Evolutionary conservation across 2,329 filamentous ascomycete genomes (phyloP), one percentile per base, ranked within the genome.

Genomic region (Alternaria brassicicola): DNA sequence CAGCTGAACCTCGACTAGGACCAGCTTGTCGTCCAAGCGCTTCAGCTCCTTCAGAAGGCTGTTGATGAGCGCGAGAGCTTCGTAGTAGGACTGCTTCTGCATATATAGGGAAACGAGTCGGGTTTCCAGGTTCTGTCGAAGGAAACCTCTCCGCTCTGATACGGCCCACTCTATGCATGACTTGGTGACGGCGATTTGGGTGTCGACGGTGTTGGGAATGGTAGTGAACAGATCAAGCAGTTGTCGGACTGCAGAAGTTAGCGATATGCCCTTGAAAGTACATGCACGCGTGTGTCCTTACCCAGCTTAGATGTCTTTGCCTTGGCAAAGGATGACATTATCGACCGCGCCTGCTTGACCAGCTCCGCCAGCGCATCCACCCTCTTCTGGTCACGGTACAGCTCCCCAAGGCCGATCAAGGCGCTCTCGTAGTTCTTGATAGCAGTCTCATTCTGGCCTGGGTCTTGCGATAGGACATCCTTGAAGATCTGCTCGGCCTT

Each of bases 131-230:
- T 96, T 97, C 83, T 99, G 95, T 68, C 95, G 93, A 70, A 99
- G 87, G 85, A 99, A 99, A 60, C 92, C 92, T 75, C 95, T 90
- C 71, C 93, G 91, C 83, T 98, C 93, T 51, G 92, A 91, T 53
- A 94, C 92, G 47, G 95, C 95, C 95, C 95, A 99, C 82, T 98
- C 94, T 88, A 99, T 99, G 83, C 93, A 98, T 81, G 95, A 97
- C 81, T 97, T 97, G 74, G 95, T 99, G 72, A 97, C 92, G 78
- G 89, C 83, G 78, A 97, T 93, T 82, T 99, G 95, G 76, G 89
- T 91, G 78, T 99, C 95, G 83, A 90, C 90, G 70, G 92, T 95
- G 81, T 97, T 90, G 73, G 96, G 95, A 71, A 98, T 97, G 73
- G 90, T 87, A 72, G 91, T 88, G 84, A 98, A 95, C 78, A 97